Conservation (phyloP, 805 yeast genomes). For the Hanseniaspora lachancei region DNA sequence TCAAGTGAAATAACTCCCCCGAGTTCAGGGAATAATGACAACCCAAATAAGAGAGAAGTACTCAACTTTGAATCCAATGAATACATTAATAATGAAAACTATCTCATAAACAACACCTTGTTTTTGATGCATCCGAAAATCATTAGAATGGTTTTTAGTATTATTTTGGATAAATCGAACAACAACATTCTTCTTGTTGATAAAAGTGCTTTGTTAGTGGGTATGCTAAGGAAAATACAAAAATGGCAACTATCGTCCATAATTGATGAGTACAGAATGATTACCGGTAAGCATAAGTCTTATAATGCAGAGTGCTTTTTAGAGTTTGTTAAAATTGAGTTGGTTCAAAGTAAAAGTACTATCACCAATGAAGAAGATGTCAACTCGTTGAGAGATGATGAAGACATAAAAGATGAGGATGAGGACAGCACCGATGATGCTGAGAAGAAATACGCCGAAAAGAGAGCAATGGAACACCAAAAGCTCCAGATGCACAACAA, state of each 20-base stretch:
- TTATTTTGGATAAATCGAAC: slow-evolving; percentile 45
- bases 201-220: slow-evolving; percentile 64
- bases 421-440: background rate
- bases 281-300: slow-evolving; percentile 57
- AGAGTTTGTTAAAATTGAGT: slow-evolving; percentile 46
- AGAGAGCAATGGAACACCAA: slow-evolving; percentile 8
- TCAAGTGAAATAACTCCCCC: background rate
- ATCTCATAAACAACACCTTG: slow-evolving; percentile 45
- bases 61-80: slow-evolving; percentile 5
- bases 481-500: background rate
- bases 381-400: slow-evolving; percentile 7
- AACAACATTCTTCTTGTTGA: slow-evolving; percentile 69
- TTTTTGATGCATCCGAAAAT: slow-evolving; percentile 60
- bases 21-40: slow-evolving; percentile 3
- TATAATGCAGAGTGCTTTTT: slow-evolving; percentile 72
- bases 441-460: background rate
- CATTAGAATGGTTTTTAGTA: slow-evolving; percentile 51
- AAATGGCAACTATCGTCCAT: slow-evolving; percentile 82
- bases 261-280: slow-evolving; percentile 70
- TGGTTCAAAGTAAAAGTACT: slow-evolving; percentile 21
- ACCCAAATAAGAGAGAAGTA: slow-evolving; percentile 2
- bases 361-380: background rate
- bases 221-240: slow-evolving; percentile 67
- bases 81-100: slow-evolving; percentile 15
- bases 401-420: slow-evolving; percentile 1